Base-by-base conservation (phyloP, 192 early-diverging fungal species). In the Rhizoclosmatium sp. region DNA sequence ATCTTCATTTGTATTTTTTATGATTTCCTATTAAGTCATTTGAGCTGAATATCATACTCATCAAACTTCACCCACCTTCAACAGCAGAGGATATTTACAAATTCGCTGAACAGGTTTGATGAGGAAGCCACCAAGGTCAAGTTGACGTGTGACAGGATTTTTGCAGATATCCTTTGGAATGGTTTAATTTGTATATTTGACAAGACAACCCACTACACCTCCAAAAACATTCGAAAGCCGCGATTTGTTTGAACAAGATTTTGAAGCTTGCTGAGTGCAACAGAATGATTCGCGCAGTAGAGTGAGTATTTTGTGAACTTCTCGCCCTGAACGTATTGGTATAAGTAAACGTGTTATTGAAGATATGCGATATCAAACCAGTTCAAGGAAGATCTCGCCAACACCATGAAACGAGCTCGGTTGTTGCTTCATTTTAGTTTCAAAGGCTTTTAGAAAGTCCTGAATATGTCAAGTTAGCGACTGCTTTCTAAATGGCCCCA, bases 51-150 rank as follows among this genome's bases (percentile, higher is more conserved):
- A 10, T 23, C 9, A 42, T 74, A 1, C 21, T 2, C 40, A 68
- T n/a, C 45, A 44, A n/a, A 70, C 19, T n/a, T 10, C 48, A 47
- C 75, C 16, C 80, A 80, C 87, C 72, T 82, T 76, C 16, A 89
- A 76, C 21, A 99, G 89, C 74, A 99, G 83, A 45, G 97, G 97
- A 84, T 99, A 99, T 85, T 98, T 99, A 91, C 98, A 99, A 69
- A 99, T 97, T 70, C 98, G 92, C 85, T 99, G 98, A 3, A 99
- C 92, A 4, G 98, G 98, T 61, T 99, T 99, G 85, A 99, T 97
- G 73, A 99, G 86, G 84, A 87, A 89, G 7, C 85, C 79, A 23
- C 78, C 81, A 4, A 89, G 75, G 74, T 89, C 85, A 47, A 89
- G 59, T 1, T 84, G 66, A 1, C 85, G 59, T 21, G 84, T 82